Evolutionary conservation across 2,329 filamentous ascomycete species (phyloP).

Genomic region (Penicillium rolfsii): DNA sequence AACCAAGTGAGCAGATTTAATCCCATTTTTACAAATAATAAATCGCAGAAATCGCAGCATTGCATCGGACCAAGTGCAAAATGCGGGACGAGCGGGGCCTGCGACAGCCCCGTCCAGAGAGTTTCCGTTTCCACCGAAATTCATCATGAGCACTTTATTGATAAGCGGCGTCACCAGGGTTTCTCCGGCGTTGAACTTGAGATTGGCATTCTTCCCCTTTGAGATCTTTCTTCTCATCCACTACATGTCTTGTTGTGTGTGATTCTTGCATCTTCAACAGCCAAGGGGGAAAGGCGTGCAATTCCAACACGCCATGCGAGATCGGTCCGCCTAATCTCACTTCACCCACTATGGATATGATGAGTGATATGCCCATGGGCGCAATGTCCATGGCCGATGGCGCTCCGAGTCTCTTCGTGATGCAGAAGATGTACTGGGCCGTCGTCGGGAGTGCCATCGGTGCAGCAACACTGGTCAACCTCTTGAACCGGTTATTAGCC

Average conservation of each 20-base stretch:
- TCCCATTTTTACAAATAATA: not conserved
- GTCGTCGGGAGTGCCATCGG: conserved; percentile 49
- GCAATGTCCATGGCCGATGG: conserved; percentile 49
- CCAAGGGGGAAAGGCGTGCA: not conserved
- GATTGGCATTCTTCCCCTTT: not conserved
- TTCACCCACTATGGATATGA: conserved; percentile 27
- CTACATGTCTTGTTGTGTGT: not conserved
- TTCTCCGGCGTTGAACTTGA: not conserved
- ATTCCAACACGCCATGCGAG: not conserved
- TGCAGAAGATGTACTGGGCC: conserved; percentile 59
- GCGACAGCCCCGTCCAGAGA: not conserved
- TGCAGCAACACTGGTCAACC: conserved; percentile 42
- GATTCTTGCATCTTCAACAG: not conserved
- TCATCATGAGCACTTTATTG: conserved; percentile 18
- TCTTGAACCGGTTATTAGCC: conserved; percentile 53
- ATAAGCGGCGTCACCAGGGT: conserved; percentile 10
- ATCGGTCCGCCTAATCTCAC: conserved; percentile 5
- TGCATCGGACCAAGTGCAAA: not conserved
- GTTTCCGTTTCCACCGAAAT: conserved; percentile 2
- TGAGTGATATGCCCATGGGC: conserved; percentile 38
- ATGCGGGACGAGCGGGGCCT: conserved; percentile 8
- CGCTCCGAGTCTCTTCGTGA: conserved; percentile 50
- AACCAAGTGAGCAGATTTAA: conserved; percentile 6
- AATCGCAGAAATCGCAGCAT: not conserved
- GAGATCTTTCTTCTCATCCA: not conserved